A percentile compares a stretch with the other conserved stretches of the same genome.
These are phyloP conservation scores for Volvariella volvacea DNA, from an alignment of 1,284 basidiomycete species.

Conservation along the genomic window DNA sequence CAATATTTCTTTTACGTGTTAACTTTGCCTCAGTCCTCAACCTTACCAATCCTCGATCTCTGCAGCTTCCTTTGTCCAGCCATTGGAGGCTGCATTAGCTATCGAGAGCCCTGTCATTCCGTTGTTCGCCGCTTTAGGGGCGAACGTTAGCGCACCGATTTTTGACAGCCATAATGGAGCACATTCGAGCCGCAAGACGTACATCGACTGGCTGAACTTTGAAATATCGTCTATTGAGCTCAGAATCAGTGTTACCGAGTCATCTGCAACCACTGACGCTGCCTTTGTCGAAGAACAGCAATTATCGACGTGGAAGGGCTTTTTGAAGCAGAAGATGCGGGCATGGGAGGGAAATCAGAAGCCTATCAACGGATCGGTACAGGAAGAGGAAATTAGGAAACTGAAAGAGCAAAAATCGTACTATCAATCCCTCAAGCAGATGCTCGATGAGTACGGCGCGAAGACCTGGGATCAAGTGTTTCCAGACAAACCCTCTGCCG, in stretches of 20 bases:
- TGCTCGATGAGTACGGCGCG: slow-evolving; percentile 31
- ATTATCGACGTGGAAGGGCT: background rate
- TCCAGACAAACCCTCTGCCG: background rate
- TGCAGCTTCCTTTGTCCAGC: no score
- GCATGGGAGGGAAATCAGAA: background rate
- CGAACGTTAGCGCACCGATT: slow-evolving; percentile 28
- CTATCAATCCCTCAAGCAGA: slow-evolving; percentile 25
- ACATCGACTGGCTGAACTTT: slow-evolving; percentile 36
- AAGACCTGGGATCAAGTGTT: slow-evolving; percentile 28
- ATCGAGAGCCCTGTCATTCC: slow-evolving; percentile 32
- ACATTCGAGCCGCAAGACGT: slow-evolving; percentile 16
- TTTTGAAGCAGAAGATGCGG: background rate
- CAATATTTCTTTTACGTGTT: slow-evolving; percentile 17
- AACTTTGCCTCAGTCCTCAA: no score
- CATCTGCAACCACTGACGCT: no score
- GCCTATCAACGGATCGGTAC: background rate
- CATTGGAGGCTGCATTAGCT: slow-evolving; percentile 36
- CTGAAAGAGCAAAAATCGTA: slow-evolving; percentile 21
- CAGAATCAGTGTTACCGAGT: slow-evolving; percentile 12
- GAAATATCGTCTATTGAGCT: slow-evolving; percentile 18
- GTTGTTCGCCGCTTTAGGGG: slow-evolving; percentile 37
- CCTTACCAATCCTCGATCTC: no score
- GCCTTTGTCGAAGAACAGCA: background rate
- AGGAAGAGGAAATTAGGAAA: slow-evolving; percentile 5
- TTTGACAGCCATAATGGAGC: slow-evolving; percentile 15